phyloP scores from a whole-genome alignment of 192 early-diverging fungal species.

The Funneliformis mosseae region DNA sequence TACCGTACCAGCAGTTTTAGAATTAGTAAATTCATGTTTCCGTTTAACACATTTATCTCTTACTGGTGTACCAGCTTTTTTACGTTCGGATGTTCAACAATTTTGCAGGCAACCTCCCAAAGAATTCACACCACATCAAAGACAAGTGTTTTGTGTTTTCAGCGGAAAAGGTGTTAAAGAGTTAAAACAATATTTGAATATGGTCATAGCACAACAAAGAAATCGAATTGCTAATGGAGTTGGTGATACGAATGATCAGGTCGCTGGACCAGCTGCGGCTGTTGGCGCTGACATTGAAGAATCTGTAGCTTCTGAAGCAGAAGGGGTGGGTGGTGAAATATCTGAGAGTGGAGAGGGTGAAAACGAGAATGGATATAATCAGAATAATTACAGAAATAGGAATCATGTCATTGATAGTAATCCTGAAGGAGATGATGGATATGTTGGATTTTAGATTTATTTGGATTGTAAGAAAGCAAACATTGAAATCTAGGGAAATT shows the following conservation, averaged over 20 bases:
- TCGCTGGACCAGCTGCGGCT: conserved; percentile 38
- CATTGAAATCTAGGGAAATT: no score
- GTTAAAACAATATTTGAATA: conserved; percentile 47
- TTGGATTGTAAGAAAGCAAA: not conserved
- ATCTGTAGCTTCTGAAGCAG: not conserved
- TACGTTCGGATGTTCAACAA: conserved; percentile 48
- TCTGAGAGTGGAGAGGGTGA: conserved; percentile 27
- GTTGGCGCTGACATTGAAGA: conserved; percentile 17
- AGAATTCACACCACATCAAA: conserved; percentile 57
- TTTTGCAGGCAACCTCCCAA: conserved; percentile 57
- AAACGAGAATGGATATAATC: conserved; percentile 26
- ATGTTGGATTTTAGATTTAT: not conserved
- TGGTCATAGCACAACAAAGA: conserved; percentile 27
- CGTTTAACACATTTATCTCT: conserved; percentile 57
- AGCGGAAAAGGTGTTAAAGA: conserved; percentile 60
- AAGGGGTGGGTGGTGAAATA: not conserved
- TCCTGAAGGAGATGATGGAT: conserved; percentile 30
- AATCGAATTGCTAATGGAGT: not conserved
- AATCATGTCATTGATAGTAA: conserved; percentile 9
- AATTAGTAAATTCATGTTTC: conserved; percentile 50
- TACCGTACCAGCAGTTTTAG: conserved; percentile 46
- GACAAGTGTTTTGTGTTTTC: conserved; percentile 61
- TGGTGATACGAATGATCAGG: conserved; percentile 30
- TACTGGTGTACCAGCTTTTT: conserved; percentile 58
- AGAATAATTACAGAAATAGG: conserved; percentile 13